Base-by-base conservation (phyloP, 2,329 filamentous ascomycete species). In the Sporothrix brasiliensis region DNA sequence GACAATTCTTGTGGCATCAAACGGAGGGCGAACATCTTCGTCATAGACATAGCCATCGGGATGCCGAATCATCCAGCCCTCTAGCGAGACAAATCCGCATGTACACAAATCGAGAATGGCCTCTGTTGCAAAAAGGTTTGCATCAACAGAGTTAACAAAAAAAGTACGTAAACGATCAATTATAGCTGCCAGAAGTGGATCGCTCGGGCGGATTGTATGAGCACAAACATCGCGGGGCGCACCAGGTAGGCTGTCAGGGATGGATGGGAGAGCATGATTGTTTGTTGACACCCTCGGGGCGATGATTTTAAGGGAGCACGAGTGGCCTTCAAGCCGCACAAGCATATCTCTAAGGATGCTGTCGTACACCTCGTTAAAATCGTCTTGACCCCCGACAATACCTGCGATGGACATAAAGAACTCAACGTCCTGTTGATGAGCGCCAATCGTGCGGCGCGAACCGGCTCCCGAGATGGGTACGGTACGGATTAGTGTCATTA, bases 61-160 rank as follows among this genome's bases (percentile, higher is more conserved):
- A 68, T 90, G 88, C 19, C 92, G 89, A 6, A 94, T 83, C 41
- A 98, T 82, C 94, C 95, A 99, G n/a, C 92, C 91, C 76, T 97
- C 93, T 14, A 97, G 85, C 24, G 89, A 88, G 77, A 97, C 90
- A 73, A 92, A 91, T 6, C 93, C 91, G 75, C 95, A 98, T 0
- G 92, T 89, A 13, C 92, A 92, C 53, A 99, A 83, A 74, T 92
- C 91, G 39, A 96, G 87, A 56, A 98, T 84, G 0, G 91, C 87
- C 76, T 96, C 92, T 0, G 94, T 98, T 1, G 97, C 84, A 0
- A 91, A 91, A 3, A 99, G 82, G 75, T 99, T 99, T 2, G 92
- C 94, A 75, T 97, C 93, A 2, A 98, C 89, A 2, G 93, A 90
- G 75, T 99, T 99, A 5, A 92, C 86, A 75, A 97, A 93, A 76